Conservation (phyloP, 805 yeast species). For the Cyberlindnera subsufficiens region DNA sequence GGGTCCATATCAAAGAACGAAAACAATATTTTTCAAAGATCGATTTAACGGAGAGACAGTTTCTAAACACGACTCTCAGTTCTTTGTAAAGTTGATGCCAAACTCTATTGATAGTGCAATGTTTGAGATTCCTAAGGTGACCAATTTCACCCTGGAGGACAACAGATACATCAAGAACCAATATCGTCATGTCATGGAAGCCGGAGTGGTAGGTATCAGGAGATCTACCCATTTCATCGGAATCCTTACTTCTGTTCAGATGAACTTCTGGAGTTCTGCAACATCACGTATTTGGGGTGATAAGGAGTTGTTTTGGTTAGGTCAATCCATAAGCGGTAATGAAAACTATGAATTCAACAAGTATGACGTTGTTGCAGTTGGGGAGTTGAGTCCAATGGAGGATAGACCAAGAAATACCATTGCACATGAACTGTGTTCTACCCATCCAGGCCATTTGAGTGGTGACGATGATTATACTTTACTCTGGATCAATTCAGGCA, state of each 20-base stretch:
- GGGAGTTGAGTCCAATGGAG: slow-evolving; percentile 25
- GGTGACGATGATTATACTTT: slow-evolving; percentile 41
- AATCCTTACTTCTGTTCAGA: slow-evolving; percentile 16
- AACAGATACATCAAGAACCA: slow-evolving; percentile 31
- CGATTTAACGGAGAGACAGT: slow-evolving; percentile 19
- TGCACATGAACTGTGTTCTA: slow-evolving; percentile 46
- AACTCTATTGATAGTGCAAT: slow-evolving; percentile 28
- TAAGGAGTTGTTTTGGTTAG: slow-evolving; percentile 74
- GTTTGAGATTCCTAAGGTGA: slow-evolving; percentile 26
- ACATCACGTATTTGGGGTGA: slow-evolving; percentile 69
- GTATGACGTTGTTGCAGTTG: slow-evolving; percentile 32
- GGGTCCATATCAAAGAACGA: slow-evolving; percentile 27
- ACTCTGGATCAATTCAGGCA: slow-evolving; percentile 70
- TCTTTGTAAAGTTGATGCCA: slow-evolving; percentile 40
- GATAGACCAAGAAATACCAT: slow-evolving; percentile 14
- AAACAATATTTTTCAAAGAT: slow-evolving; percentile 41
- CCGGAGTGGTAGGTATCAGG: slow-evolving; percentile 29
- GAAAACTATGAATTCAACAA: slow-evolving; percentile 34
- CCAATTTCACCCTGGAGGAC: slow-evolving; percentile 24
- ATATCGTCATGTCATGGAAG: slow-evolving; percentile 30
- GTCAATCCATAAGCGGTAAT: slow-evolving; percentile 40
- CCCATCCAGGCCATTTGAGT: slow-evolving; percentile 56
- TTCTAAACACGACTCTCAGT: slow-evolving; percentile 24
- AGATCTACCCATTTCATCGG: slow-evolving; percentile 22
- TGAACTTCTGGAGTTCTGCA: slow-evolving; percentile 35